Evolutionary conservation across 257 asterid species (phyloP).

Genomic region (Osmanthus fragrans): DNA sequence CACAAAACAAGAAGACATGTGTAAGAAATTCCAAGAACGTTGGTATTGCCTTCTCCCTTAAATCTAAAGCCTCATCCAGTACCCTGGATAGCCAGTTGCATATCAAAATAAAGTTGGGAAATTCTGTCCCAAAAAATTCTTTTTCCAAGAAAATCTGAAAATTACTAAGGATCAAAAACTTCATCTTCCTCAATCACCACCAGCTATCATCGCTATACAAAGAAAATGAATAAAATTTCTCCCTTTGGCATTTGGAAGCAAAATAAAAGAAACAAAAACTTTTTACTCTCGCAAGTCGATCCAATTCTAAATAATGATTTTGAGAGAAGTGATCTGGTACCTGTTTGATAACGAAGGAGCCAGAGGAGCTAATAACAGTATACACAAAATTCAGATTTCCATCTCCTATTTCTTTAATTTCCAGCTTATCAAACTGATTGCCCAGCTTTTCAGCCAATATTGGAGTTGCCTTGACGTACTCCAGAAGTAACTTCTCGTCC

Average conservation of each 20-base stretch:
- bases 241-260: background rate
- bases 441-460: constrained; percentile 66
- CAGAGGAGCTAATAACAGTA: constrained; percentile 56
- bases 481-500: constrained; percentile 70
- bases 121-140: background rate
- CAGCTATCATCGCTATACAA: background rate
- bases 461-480: constrained; percentile 75
- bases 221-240: background rate
- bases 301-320: background rate
- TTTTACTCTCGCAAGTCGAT: background rate
- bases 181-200: background rate
- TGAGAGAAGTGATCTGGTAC: constrained; percentile 27
- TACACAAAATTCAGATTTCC: constrained; percentile 96
- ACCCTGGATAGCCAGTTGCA: background rate
- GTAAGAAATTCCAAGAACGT: background rate
- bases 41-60: background rate
- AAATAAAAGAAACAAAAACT: background rate
- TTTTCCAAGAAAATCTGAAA: background rate
- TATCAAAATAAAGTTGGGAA: background rate
- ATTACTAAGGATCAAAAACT: background rate
- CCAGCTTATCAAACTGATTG: constrained; percentile 53
- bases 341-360: constrained; percentile 90
- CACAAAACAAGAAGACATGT: background rate
- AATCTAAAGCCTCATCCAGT: background rate
- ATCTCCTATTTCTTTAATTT: constrained; percentile 89